Percentiles rank a stretch among this genome's conserved stretches.
Conservation (phyloP, 371 early-diverging fungal species). For the Actinomucor elegans region DNA sequence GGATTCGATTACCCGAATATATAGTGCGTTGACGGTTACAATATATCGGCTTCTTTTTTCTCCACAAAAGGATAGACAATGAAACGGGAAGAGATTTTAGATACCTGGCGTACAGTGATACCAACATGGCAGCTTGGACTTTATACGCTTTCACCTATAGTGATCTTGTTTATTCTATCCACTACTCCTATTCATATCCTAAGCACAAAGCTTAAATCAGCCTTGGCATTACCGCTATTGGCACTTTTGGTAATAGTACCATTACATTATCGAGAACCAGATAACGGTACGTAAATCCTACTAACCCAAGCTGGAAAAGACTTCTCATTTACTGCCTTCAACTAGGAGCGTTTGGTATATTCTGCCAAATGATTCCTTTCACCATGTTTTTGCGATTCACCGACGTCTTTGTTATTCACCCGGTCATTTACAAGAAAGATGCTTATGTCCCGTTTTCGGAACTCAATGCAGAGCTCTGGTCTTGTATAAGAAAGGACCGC, state of each 20-base stretch:
- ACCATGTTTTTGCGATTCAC: slow-evolving; percentile 5
- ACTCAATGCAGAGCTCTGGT: slow-evolving; percentile 10
- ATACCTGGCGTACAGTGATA: slow-evolving; percentile 6
- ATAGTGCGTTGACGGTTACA: too few species aligned
- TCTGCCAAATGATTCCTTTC: slow-evolving; percentile 16
- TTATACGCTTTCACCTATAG: neutral
- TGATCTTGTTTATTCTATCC: slow-evolving; percentile 2
- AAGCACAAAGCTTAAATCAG: slow-evolving; percentile 3
- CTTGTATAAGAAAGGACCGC: slow-evolving; percentile 1
- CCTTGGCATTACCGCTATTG: slow-evolving; percentile 1
- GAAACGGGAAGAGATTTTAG: too few species aligned
- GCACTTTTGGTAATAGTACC: neutral
- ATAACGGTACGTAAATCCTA: neutral
- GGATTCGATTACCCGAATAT: too few species aligned
- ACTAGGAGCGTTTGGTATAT: slow-evolving; percentile 9
- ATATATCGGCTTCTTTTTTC: too few species aligned
- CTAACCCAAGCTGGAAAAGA: too few species aligned
- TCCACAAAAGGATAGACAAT: too few species aligned
- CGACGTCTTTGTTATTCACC: slow-evolving; percentile 12
- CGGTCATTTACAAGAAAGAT: slow-evolving; percentile 13
- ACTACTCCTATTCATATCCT: neutral
- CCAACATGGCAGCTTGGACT: neutral
- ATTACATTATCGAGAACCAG: slow-evolving; percentile 2
- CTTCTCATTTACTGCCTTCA: neutral
- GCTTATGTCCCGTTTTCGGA: slow-evolving; percentile 1